phyloP scores from a whole-genome alignment of 163 green algal species.

The Scenedesmus sp. region DNA sequence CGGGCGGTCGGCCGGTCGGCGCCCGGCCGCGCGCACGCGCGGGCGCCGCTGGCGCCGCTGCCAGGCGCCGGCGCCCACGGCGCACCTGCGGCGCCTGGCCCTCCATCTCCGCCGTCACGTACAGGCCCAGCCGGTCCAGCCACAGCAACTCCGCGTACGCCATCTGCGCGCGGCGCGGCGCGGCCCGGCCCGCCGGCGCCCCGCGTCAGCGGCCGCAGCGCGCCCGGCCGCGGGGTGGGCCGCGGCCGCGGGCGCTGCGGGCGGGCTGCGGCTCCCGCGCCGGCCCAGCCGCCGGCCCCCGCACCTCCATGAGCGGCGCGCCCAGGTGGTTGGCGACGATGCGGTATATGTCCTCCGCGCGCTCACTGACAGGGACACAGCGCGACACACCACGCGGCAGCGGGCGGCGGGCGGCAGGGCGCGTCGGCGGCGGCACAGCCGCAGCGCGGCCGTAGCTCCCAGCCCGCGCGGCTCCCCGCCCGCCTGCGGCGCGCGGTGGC shows the following conservation, averaged over 20 bases:
- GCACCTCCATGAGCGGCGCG: constrained; percentile 60
- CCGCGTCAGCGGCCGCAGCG: not conserved
- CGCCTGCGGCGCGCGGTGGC: not conserved
- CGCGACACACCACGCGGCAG: too few species aligned
- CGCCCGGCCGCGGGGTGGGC: not conserved
- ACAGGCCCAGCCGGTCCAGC: constrained; percentile 87
- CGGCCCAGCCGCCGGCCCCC: too few species aligned
- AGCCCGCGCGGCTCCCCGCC: not conserved
- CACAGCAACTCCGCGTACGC: constrained; percentile 86
- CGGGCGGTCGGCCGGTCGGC: not conserved
- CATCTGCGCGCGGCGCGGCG: constrained; percentile 58
- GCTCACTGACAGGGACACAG: constrained; percentile 58
- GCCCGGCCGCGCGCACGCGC: too few species aligned
- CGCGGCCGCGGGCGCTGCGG: not conserved
- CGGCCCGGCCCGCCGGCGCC: not conserved
- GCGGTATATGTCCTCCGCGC: constrained; percentile 73
- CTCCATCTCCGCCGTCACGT: constrained; percentile 62
- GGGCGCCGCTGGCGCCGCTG: too few species aligned
- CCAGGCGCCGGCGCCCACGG: too few species aligned
- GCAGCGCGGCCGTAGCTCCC: not conserved
- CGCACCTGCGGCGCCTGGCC: constrained; percentile 45
- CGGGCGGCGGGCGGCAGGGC: too few species aligned
- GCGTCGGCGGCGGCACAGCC: constrained; percentile 1
- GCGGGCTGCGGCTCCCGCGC: not conserved
- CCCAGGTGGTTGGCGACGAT: constrained; percentile 59